Evolutionary conservation across 1,284 basidiomycete genomes (phyloP).

Genomic region (Stereum hirsutum): DNA sequence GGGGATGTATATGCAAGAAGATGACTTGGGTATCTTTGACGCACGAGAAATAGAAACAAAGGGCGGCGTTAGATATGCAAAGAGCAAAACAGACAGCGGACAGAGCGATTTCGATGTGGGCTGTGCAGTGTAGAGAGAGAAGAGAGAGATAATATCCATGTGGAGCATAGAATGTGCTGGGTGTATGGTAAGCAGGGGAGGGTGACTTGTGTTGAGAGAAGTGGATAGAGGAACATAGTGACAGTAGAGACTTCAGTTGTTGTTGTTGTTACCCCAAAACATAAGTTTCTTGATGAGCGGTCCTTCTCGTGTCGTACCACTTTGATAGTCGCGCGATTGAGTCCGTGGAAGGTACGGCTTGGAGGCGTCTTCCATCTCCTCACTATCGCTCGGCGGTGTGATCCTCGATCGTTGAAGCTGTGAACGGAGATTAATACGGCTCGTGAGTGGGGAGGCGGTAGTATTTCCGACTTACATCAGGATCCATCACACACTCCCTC

Average conservation of each 20-base stretch:
- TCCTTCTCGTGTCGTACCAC: constrained; percentile 23
- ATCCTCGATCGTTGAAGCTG: constrained; percentile 56
- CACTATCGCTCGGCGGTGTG: constrained; percentile 29
- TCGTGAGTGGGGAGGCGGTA: neutral
- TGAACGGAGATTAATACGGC: constrained; percentile 5
- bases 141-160: no score
- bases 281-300: constrained; percentile 33
- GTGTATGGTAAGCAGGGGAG: no score
- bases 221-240: neutral
- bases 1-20: no score
- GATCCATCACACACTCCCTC: constrained; percentile 48
- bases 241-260: neutral
- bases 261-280: constrained; percentile 9
- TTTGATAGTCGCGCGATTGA: constrained; percentile 19
- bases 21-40: no score
- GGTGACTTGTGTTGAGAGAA: no score
- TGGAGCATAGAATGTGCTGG: no score
- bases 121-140: no score
- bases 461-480: constrained; percentile 51
- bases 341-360: constrained; percentile 16
- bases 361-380: constrained; percentile 17
- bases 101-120: no score
- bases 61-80: no score
- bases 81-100: no score
- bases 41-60: no score